Conservation (phyloP, 257 asterid genomes). For the Euphrasia confusa region DNA sequence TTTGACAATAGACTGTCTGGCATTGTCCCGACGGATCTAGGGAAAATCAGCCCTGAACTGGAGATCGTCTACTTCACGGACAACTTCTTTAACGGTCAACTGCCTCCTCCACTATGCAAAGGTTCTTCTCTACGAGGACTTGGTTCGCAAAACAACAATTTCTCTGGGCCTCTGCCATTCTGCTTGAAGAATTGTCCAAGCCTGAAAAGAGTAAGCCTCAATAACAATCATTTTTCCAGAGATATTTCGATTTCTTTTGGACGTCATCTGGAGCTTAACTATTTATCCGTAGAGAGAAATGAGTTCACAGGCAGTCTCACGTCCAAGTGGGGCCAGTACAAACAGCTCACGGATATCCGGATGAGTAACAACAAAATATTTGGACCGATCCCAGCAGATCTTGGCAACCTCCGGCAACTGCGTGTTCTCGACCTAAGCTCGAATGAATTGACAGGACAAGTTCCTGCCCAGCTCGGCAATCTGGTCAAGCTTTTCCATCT, state of each 20-base stretch:
- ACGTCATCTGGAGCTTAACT: conserved; percentile 47
- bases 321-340: conserved; percentile 50
- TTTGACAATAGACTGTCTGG: conserved; percentile 53
- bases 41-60: conserved; percentile 38
- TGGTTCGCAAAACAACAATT: conserved; percentile 45
- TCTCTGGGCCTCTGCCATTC: conserved; percentile 59
- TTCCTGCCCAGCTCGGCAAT: conserved; percentile 53
- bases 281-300: conserved; percentile 47
- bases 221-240: conserved; percentile 56
- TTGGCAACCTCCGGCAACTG: conserved; percentile 52
- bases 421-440: conserved; percentile 47
- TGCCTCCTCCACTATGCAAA: conserved; percentile 59
- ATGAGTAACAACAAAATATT: conserved; percentile 46
- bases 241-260: conserved; percentile 59
- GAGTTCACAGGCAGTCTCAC: conserved; percentile 56
- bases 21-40: conserved; percentile 50
- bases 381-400: conserved; percentile 63
- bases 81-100: conserved; percentile 54
- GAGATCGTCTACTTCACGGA: conserved; percentile 44
- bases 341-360: conserved; percentile 44
- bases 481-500: conserved; percentile 35
- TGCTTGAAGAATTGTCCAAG: conserved; percentile 65
- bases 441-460: conserved; percentile 52
- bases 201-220: conserved; percentile 47
- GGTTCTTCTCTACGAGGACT: conserved; percentile 44